phyloP scores from a whole-genome alignment of 2,329 filamentous ascomycete species.

The Sporothrix mexicana region DNA sequence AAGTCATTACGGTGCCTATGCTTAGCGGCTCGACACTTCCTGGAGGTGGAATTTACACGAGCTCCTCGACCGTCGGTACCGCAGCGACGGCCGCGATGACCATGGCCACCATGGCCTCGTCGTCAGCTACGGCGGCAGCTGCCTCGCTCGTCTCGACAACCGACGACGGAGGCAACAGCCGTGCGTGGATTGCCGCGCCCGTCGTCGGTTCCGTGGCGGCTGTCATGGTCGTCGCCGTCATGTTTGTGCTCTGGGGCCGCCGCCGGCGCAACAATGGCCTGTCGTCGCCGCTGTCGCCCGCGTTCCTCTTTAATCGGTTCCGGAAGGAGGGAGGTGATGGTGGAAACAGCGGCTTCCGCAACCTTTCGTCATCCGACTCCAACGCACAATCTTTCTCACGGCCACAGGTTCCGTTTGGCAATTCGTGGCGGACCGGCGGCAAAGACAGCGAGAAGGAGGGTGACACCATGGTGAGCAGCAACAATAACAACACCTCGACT shows the following conservation, averaged over 20 bases:
- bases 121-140: not conserved
- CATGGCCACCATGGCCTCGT: not conserved
- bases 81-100: not conserved
- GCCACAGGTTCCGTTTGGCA: conserved; percentile 30
- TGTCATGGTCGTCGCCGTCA: conserved; percentile 43
- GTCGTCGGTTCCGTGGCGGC: conserved; percentile 46
- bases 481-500: not conserved
- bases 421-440: conserved; percentile 30
- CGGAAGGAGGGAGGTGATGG: not conserved
- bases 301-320: conserved; percentile 26
- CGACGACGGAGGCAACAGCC: conserved; percentile 7
- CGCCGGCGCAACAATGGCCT: conserved; percentile 21
- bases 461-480: not conserved
- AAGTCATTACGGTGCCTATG: conserved; percentile 35
- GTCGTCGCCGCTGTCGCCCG: conserved; percentile 24
- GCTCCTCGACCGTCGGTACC: not conserved
- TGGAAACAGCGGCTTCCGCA: conserved; percentile 27
- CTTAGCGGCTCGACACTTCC: not conserved
- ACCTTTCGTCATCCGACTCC: conserved; percentile 26
- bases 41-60: not conserved
- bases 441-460: not conserved
- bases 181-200: conserved; percentile 47
- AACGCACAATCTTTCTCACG: conserved; percentile 23
- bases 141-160: conserved; percentile 4
- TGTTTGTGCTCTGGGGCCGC: conserved; percentile 44